These are phyloP conservation scores for Monosporascus sp. DNA, from an alignment of 2,329 filamentous ascomycete genomes.

Conservation along the genomic window DNA sequence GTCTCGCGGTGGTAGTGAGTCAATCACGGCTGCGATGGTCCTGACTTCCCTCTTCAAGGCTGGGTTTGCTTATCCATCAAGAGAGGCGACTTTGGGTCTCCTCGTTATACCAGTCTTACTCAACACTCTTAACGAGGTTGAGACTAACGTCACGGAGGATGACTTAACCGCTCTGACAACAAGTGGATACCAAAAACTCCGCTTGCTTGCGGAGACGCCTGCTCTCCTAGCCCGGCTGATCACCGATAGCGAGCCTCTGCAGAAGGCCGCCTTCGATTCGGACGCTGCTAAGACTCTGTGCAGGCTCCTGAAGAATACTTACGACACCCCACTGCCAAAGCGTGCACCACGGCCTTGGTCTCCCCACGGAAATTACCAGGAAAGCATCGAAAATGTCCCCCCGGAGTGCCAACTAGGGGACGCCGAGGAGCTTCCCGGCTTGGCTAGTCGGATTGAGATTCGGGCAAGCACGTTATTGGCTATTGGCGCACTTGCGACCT, in stretches of 20 bases:
- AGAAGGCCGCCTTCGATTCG: constrained; percentile 73
- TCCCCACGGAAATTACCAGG: constrained; percentile 20
- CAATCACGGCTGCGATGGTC: constrained; percentile 64
- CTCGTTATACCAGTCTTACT: constrained; percentile 68
- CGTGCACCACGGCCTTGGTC: constrained; percentile 32
- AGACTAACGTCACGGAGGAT: constrained; percentile 32
- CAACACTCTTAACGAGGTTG: constrained; percentile 54
- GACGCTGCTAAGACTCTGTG: constrained; percentile 41
- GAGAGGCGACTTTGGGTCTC: constrained; percentile 60
- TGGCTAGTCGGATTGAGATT: constrained; percentile 66
- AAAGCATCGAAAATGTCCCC: constrained; percentile 28
- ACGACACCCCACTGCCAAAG: constrained; percentile 36
- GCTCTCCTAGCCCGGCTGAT: constrained; percentile 73
- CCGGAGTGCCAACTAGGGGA: constrained; percentile 50
- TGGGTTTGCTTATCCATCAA: constrained; percentile 57
- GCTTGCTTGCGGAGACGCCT: constrained; percentile 66
- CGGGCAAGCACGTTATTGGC: constrained; percentile 74
- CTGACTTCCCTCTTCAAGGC: constrained; percentile 65
- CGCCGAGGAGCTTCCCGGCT: constrained; percentile 53
- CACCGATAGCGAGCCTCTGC: constrained; percentile 70
- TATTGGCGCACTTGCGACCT: constrained; percentile 73
- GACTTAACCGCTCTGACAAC: constrained; percentile 13
- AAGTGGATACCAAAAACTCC: constrained; percentile 36
- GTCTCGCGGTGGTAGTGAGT: constrained; percentile 50
- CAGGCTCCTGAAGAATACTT: constrained; percentile 46